Conservation (phyloP, 2,329 filamentous ascomycete species). For the Microsporum canis region DNA sequence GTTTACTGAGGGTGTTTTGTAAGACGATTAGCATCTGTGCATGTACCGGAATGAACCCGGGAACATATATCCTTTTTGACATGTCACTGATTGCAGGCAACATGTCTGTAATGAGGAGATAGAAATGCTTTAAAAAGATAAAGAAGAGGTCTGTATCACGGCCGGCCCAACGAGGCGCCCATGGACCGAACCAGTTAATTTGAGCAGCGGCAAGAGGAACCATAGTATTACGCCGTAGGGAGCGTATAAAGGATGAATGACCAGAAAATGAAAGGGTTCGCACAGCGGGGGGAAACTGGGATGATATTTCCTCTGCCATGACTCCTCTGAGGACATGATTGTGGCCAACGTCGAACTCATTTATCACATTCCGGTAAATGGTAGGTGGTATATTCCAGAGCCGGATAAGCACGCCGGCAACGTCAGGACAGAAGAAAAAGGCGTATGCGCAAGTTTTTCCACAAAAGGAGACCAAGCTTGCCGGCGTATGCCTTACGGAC, state of each 20-base stretch:
- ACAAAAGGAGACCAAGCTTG: slow-evolving; percentile 69
- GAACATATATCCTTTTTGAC: slow-evolving; percentile 52
- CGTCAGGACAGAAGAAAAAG: slow-evolving; percentile 81
- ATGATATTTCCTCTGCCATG: slow-evolving; percentile 51
- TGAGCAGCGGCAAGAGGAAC: slow-evolving; percentile 57
- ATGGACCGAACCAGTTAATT: slow-evolving; percentile 75
- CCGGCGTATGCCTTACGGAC: slow-evolving; percentile 61
- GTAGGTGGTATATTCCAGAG: slow-evolving; percentile 65
- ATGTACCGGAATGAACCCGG: slow-evolving; percentile 69
- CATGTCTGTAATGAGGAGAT: slow-evolving; percentile 65
- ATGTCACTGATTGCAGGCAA: slow-evolving; percentile 46
- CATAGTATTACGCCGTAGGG: slow-evolving; percentile 54
- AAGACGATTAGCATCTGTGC: slow-evolving; percentile 68
- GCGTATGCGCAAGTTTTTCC: slow-evolving; percentile 86
- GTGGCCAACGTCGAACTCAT: slow-evolving; percentile 55
- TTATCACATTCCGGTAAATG: slow-evolving; percentile 58
- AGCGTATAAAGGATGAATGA: slow-evolving; percentile 47
- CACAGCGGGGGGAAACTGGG: slow-evolving; percentile 58
- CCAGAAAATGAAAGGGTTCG: slow-evolving; percentile 52
- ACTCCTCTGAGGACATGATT: slow-evolving; percentile 35
- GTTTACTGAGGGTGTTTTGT: slow-evolving; percentile 73
- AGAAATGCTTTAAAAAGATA: slow-evolving; percentile 81
- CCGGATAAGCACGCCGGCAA: slow-evolving; percentile 71
- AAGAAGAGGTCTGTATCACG: slow-evolving; percentile 83
- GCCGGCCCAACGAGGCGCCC: slow-evolving; percentile 76